phyloP scores from a whole-genome alignment of 352 stramenopile species.

The Globisporangium okanoganense region DNA sequence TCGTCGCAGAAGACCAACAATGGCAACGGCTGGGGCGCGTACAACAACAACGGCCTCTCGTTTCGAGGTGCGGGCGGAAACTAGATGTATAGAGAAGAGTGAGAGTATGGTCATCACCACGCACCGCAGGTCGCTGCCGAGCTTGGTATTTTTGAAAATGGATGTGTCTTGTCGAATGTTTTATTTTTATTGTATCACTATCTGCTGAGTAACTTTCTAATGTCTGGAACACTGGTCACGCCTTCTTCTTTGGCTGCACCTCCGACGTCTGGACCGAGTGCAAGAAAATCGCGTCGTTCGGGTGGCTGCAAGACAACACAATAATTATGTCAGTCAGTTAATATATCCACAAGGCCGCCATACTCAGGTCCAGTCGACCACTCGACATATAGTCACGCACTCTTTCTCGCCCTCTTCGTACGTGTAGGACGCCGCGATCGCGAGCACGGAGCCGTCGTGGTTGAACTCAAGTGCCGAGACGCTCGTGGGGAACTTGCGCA shows the following conservation, averaged over 20 bases:
- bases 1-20: conserved; percentile 1
- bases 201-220: not conserved
- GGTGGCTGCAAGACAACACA: conserved; percentile 55
- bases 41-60: conserved; percentile 9
- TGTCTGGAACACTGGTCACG: conserved; percentile 10
- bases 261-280: conserved; percentile 87
- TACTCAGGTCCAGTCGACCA: too few relatives aligned
- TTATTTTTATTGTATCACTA: not conserved
- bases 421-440: conserved; percentile 95
- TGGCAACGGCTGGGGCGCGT: conserved; percentile 4
- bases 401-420: conserved; percentile 97
- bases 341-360: too few relatives aligned
- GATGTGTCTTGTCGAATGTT: conserved; percentile 5
- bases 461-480: conserved; percentile 95
- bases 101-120: conserved; percentile 1
- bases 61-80: conserved; percentile 6
- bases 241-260: conserved; percentile 77
- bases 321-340: conserved; percentile 1
- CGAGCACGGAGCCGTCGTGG: conserved; percentile 89
- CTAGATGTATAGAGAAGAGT: conserved; percentile 11
- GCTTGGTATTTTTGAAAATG: conserved; percentile 4
- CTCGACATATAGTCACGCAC: conserved; percentile 28
- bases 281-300: conserved; percentile 93
- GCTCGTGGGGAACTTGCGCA: conserved; percentile 82
- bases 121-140: not conserved